Base-by-base conservation (phyloP, 805 yeast species). In the Starmerella riodocensis region DNA sequence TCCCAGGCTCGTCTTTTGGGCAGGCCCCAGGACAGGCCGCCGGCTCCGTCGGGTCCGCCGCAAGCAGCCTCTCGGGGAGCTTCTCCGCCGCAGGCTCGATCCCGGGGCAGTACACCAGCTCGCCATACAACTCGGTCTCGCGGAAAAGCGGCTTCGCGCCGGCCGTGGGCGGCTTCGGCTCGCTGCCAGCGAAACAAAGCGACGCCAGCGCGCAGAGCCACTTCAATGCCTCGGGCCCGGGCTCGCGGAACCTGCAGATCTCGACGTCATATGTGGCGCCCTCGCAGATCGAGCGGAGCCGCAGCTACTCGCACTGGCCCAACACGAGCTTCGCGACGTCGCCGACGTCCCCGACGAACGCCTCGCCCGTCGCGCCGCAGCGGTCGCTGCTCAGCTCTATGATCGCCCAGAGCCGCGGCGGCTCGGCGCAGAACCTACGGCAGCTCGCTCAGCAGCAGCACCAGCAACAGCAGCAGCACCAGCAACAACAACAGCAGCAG, bases 351-450 rank as follows among this genome's bases (percentile, higher is more conserved):
- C 29, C 41, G 21, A 25, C 43, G n/a, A 29, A 20, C 20, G 29
- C 40, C 9, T 32, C 39, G 7, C 41, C 43, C n/a, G 32, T 13
- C 13, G 38, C 31, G 3, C 47, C 49, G 13, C 48, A 43, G 31
- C 42, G 51, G n/a, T 47, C 51, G n/a, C 39, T 43, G 32, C 42
- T 47, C 27, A 43, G 48, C 24, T 41, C 45, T 14, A 39, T 47
- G 50, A 41, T 48, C 18, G 51, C 51, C 5, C 50, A 47, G 25
- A 42, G 43, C 23, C 36, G 50, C 7, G 27, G 40, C 23, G 37
- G 36, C n/a, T 41, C 45, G 3, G 37, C 44, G 6, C 41, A 31
- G 19, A 31, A 24, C 11, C 29, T 38, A 21, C 33, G 35, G 16
- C 36, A 32, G 20, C 22, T 21, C 7, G 34, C 34, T 19, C 32